Base-by-base conservation (phyloP, 2,329 filamentous ascomycete genomes). In the Trichoderma simmonsii region DNA sequence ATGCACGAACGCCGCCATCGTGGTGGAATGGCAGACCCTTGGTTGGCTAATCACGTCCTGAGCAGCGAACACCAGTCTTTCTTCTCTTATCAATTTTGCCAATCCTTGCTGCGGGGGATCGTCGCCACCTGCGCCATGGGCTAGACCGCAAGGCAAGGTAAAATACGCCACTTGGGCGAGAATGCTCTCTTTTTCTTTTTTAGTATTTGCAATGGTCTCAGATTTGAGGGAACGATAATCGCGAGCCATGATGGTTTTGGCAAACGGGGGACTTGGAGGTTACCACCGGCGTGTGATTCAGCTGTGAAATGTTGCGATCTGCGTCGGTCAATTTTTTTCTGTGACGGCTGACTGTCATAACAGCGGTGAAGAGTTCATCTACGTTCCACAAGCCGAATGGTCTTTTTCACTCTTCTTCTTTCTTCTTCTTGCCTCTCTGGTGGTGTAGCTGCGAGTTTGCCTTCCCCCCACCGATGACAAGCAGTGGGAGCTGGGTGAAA, bases 1-100 rank as follows among this genome's bases (percentile, higher is more conserved):
- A 70, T 72, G 71, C 71, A 72, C 66, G 67, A 67, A 72, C 43
- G 57, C 66, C 71, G 32, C 48, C 51, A 64, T 32, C 64, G 48
- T 21, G 63, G 63, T 65, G 70, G 57, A 61, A 56, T 68, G 57
- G 32, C 14, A 59, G 39, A 36, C 57, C 64, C 59, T 72, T 68
- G 39, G 51, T 48, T 48, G 64, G 64, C 70, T 72, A 69, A 63
- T 71, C 69, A 66, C 39, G 34, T 54, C 57, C 34, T 36, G 6
- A 8, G 28, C 64, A 51, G 26, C 26, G 57, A 70, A 54, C 12
- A 63, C 28, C 59, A 64, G 34, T 21, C 15, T 56, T 57, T 39
- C 36, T n/a, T 36, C 26, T 72, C 70, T 61, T 65, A 65, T 72
- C 70, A 64, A 68, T 68, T 63, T 63, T 3, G 12, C 54, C 54